A percentile compares a stretch with the other conserved stretches of the same genome.
These are phyloP conservation scores for Rhodotorula mucilaginosa DNA, from an alignment of 1,284 basidiomycete genomes.

Conservation along the genomic window DNA sequence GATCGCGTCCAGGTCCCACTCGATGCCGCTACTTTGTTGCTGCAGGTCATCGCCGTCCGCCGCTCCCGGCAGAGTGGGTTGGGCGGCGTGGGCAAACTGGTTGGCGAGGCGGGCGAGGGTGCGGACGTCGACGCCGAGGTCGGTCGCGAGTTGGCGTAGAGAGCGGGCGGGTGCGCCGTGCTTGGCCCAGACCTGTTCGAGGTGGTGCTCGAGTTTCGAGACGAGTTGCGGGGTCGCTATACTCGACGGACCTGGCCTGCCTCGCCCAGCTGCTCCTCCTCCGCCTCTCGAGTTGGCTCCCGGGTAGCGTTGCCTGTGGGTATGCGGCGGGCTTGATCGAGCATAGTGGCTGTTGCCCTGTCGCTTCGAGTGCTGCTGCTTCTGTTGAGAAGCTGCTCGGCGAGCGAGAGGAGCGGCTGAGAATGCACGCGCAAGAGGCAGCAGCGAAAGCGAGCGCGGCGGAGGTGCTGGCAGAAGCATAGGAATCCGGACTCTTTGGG, in stretches of 20 bases:
- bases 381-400: no score
- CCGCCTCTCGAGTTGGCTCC: not conserved
- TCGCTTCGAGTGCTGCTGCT: no score
- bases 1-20: slow-evolving; percentile 22
- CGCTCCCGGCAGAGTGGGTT: not conserved
- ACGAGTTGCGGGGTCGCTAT: slow-evolving; percentile 11
- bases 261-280: not conserved
- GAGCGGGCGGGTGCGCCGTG: not conserved
- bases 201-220: slow-evolving; percentile 24
- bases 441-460: no score
- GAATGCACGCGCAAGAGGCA: no score
- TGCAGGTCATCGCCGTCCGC: not conserved
- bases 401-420: no score
- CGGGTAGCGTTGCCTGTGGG: not conserved
- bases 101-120: not conserved
- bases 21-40: not conserved
- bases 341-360: no score
- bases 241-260: slow-evolving; percentile 4
- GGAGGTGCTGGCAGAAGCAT: no score
- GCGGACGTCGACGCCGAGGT: slow-evolving; percentile 18
- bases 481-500: no score
- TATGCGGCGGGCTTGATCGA: no score
- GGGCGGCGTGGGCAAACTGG: slow-evolving; percentile 7
- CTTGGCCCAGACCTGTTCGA: slow-evolving; percentile 19
- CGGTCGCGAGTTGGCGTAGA: slow-evolving; percentile 6